Conservation (phyloP, 768 basidiomycete genomes). For the Russula dissimulans region DNA sequence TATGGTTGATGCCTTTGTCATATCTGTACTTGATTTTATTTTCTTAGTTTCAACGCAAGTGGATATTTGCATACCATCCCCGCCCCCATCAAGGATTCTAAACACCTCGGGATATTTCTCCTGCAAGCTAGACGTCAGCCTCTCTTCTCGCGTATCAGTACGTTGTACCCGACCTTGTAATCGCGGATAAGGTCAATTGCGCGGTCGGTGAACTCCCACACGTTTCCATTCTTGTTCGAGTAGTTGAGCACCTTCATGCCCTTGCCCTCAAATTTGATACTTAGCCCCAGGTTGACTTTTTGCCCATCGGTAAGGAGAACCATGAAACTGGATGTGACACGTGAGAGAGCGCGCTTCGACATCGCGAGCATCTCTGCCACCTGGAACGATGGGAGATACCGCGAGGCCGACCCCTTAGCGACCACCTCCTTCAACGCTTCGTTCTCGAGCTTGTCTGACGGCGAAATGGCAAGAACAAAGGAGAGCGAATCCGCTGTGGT, state of each 20-base stretch:
- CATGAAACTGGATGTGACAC: conserved; percentile 91
- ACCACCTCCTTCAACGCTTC: conserved; percentile 69
- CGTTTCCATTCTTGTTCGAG: conserved; percentile 69
- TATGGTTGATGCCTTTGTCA: conserved; percentile 54
- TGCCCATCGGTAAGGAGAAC: conserved; percentile 64
- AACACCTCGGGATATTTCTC: conserved; percentile 80
- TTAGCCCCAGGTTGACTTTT: conserved; percentile 87
- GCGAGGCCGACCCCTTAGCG: conserved; percentile 34
- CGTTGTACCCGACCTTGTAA: conserved; percentile 52
- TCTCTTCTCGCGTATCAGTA: neutral
- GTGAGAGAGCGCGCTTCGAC: conserved; percentile 71
- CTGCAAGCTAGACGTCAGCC: conserved; percentile 29
- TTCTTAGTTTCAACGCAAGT: neutral
- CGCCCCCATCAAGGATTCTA: conserved; percentile 52
- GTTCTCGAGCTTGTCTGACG: conserved; percentile 71
- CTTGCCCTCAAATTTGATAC: conserved; percentile 94
- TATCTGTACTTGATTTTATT: conserved; percentile 39
- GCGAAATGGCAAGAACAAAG: conserved; percentile 88
- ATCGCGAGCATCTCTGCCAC: conserved; percentile 67
- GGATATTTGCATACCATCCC: conserved; percentile 48
- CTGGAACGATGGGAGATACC: conserved; percentile 73
- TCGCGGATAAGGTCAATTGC: conserved; percentile 71
- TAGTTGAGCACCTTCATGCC: conserved; percentile 89
- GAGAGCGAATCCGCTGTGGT: conserved; percentile 65
- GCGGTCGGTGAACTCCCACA: conserved; percentile 92